Evolutionary conservation across 345 rosid genomes (phyloP).

Genomic region (Brassica rapa): DNA sequence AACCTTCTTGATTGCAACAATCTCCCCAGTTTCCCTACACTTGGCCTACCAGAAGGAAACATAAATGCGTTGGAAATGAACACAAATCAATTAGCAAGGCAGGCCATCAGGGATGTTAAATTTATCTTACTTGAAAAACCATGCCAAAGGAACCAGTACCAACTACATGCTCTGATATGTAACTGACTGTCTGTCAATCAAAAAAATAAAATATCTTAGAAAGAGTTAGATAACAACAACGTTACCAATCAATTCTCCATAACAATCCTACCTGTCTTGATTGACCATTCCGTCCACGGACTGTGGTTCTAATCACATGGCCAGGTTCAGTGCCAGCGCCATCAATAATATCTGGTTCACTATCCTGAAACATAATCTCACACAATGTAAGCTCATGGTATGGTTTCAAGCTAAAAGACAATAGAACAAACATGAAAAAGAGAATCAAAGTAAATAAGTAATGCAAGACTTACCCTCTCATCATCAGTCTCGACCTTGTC

Average conservation of each 20-base stretch:
- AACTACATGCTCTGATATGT: slow-evolving; percentile 85
- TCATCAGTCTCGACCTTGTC: slow-evolving; percentile 81
- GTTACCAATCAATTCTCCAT: slow-evolving; percentile 34
- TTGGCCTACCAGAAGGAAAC: slow-evolving; percentile 67
- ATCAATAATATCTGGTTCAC: slow-evolving; percentile 87
- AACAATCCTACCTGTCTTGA: slow-evolving; percentile 79
- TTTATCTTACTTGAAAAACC: slow-evolving; percentile 73
- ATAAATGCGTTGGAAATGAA: slow-evolving; percentile 4
- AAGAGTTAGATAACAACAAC: slow-evolving; percentile 5
- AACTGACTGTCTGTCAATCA: slow-evolving; percentile 70
- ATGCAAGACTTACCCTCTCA: slow-evolving; percentile 66
- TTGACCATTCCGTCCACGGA: slow-evolving; percentile 92
- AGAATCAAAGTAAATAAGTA: neutral
- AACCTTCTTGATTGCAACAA: slow-evolving; percentile 93
- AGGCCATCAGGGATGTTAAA: slow-evolving; percentile 9
- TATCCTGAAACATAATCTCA: slow-evolving; percentile 62
- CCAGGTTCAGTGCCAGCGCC: slow-evolving; percentile 95
- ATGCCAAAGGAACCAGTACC: slow-evolving; percentile 97
- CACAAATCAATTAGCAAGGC: neutral
- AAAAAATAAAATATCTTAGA: slow-evolving; percentile 36
- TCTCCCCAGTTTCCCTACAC: slow-evolving; percentile 94
- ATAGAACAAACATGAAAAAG: neutral
- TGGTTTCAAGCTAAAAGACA: neutral
- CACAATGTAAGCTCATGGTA: slow-evolving; percentile 1
- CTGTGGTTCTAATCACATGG: slow-evolving; percentile 79